phyloP scores from a whole-genome alignment of 2,329 filamentous ascomycete species.

The Emydomyces testavorans region DNA sequence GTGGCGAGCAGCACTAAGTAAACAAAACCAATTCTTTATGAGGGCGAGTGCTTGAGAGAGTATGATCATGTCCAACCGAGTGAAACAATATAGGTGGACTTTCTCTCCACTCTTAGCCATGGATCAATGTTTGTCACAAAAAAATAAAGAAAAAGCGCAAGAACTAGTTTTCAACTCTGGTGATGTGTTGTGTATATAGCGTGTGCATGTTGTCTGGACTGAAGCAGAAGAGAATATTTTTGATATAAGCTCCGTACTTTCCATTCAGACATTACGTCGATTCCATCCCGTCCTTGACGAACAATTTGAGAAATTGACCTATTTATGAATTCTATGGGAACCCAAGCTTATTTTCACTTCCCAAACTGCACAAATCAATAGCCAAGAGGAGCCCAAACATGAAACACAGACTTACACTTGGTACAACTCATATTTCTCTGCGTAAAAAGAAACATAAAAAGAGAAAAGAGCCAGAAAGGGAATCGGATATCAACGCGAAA shows the following conservation, averaged over 20 bases:
- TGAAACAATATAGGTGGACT: not conserved
- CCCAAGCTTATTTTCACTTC: not conserved
- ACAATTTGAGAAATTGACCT: not conserved
- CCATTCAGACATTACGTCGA: too few species aligned
- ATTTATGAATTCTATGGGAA: not conserved
- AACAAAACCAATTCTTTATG: not conserved
- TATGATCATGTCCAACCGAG: not conserved
- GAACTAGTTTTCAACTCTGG: not conserved
- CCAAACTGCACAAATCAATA: not conserved
- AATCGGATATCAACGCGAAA: too few species aligned
- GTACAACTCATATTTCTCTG: not conserved
- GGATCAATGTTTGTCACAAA: not conserved
- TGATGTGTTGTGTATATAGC: constrained; percentile 10
- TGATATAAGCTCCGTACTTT: not conserved
- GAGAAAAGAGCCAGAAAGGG: too few species aligned
- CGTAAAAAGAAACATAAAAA: constrained; percentile 5
- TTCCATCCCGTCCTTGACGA: too few species aligned
- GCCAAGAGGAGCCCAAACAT: not conserved
- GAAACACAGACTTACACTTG: not conserved
- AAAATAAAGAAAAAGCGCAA: not conserved
- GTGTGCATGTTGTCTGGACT: constrained; percentile 2
- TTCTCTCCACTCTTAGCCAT: constrained; percentile 8
- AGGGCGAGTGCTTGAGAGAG: not conserved
- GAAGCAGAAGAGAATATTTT: not conserved
- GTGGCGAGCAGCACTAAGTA: constrained; percentile 47